Evolutionary conservation across 495 filamentous ascomycete genomes (phyloP), one percentile per base, ranked within the genome.

Genomic region (Penicillium samsonianum): DNA sequence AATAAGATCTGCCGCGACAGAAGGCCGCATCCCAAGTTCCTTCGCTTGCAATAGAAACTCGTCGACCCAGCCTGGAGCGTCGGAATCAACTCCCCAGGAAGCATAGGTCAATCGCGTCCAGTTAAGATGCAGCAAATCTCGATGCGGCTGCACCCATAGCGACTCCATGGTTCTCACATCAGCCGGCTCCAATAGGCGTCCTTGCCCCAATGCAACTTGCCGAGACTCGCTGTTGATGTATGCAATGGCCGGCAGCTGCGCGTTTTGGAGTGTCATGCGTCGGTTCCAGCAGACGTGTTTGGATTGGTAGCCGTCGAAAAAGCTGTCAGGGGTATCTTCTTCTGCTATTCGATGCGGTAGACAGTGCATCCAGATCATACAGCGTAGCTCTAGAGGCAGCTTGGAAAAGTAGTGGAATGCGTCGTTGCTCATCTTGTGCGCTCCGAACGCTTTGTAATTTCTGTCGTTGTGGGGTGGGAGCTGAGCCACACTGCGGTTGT

Each of bases 331-430:
- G 26, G 5, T 9, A 12, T 48, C 45, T 48, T 48, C 26, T 48
- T 48, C 45, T 48, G 45, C 45, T 20, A 48, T 48, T 20, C 45
- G 45, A 31, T 48, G 20, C 45, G 45, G 45, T 48, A 48, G n/a
- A 4, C 45, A 31, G n/a, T 31, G 45, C 26, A 11, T 47, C 45
- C 26, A 48, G 26, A 48, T 48, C 1, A 48, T 20, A 20, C 45
- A 26, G n/a, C 45, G 45, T 20, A 48, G 26, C 16, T 48, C 26
- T 14, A 12, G 22, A 30, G 45, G 45, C 26, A 31, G 45, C 26
- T 31, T 6, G 5, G 9, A 0, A 31, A 48, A 48, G 26, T 48
- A 48, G 45, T 48, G 16, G n/a, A 48, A 48, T 48, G 23, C 31
- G 26, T 31, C n/a, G 26, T 47, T 19, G 26, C 16, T 30, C 44